Evolutionary conservation across 768 basidiomycete genomes (phyloP).

Genomic region (Agrocybe chaxingu): DNA sequence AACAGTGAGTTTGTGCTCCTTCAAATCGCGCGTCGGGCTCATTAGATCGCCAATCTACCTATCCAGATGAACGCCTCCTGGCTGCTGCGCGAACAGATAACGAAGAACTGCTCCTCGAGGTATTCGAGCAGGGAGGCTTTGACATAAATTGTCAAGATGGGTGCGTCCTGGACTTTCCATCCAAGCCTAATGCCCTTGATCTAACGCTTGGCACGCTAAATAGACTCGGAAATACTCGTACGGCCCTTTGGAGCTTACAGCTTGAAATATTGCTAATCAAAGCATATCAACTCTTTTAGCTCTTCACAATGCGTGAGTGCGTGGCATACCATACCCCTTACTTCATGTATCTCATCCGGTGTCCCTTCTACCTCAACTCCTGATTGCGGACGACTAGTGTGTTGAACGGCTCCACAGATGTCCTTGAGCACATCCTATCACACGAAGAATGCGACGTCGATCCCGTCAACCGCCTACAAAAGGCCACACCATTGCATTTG

Average conservation of each 20-base stretch:
- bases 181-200: not conserved
- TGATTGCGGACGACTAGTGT: conserved; percentile 33
- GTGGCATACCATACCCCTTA: not conserved
- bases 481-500: conserved; percentile 77
- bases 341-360: not conserved
- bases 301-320: conserved; percentile 26
- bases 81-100: conserved; percentile 74
- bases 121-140: conserved; percentile 53
- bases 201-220: not conserved
- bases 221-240: conserved; percentile 79
- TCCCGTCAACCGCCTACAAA: conserved; percentile 63
- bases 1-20: conserved; percentile 9
- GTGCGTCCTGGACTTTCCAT: conserved; percentile 39
- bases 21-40: not conserved
- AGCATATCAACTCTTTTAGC: conserved; percentile 13
- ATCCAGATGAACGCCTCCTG: conserved; percentile 65
- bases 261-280: conserved; percentile 16
- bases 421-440: conserved; percentile 70
- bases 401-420: conserved; percentile 52
- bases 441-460: conserved; percentile 82
- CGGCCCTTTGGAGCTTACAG: conserved; percentile 17
- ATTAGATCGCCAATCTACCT: not conserved
- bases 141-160: conserved; percentile 80
- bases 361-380: not conserved
- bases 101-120: conserved; percentile 59